Evolutionary conservation across 2,329 filamentous ascomycete genomes (phyloP), one percentile per base, ranked within the genome.

Genomic region (Ceratocystis destructans): DNA sequence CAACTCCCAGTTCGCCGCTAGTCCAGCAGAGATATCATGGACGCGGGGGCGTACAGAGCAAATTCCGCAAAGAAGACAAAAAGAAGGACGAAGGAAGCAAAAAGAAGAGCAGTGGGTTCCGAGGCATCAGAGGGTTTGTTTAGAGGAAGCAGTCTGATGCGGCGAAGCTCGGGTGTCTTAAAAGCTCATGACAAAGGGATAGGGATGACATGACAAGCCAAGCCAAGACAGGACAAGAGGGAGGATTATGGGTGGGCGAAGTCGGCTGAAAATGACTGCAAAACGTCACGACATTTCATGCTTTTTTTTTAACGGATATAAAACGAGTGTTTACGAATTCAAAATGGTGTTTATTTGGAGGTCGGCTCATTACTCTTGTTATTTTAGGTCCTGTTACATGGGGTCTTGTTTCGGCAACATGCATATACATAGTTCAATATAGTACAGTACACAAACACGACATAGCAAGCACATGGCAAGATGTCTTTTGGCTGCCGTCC

Each of bases 61-160:
- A 66, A 10, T 37, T 63, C n/a, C 61, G 65, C 8, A 82, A 81
- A 68, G 79, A 80, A 44, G 79, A 79, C 69, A 74, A 74, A 59
- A 75, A 75, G 48, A 77, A 79, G 5, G 79, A 80, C 10, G 70
- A 75, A 66, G 74, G 37, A 41, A 41, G 75, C 37, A 75, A 71
- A 57, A 74, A 75, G 12, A 78, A 76, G 70, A 78, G 77, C 67
- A 71, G 61, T n/a, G 61, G 53, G n/a, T 33, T 69, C 41, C 50
- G 68, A 33, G 66, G 74, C 15, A 77, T 78, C 62, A 71, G 74
- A n/a, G 74, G 74, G 8, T 74, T 76, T 48, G 55, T 63, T 25
- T 69, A 62, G 67, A 57, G 20, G 31, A 57, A 48, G 7, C 25
- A 22, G 15, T 22, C 46, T 28, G 33, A 22, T 45, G n/a, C 17